Evolutionary conservation across 345 rosid species (phyloP).

Genomic region (Eucalyptus victrix): DNA sequence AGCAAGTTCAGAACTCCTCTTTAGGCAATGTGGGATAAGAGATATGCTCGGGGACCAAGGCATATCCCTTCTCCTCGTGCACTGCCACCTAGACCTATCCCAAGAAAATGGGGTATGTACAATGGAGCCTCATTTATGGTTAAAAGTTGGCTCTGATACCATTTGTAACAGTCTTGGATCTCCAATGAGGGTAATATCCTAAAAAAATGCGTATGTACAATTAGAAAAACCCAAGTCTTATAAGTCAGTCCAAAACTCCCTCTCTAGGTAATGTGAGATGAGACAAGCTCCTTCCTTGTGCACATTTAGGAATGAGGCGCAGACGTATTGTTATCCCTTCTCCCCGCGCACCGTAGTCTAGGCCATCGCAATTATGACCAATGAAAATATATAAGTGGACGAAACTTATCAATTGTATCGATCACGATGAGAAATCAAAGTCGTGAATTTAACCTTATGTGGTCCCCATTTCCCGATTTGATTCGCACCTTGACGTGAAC

Average conservation of each 20-base stretch:
- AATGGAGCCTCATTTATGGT: too few species aligned
- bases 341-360: accelerated
- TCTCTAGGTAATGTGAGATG: accelerated
- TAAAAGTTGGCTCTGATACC: accelerated
- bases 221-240: too few species aligned
- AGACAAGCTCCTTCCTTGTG: too few species aligned
- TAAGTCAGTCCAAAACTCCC: accelerated
- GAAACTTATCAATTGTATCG: background rate
- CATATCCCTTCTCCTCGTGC: accelerated
- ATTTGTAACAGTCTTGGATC: too few species aligned
- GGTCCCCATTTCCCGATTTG: background rate
- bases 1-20: too few species aligned
- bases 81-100: accelerated
- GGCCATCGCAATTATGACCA: accelerated
- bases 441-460: background rate
- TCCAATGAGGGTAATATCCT: accelerated
- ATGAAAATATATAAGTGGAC: background rate
- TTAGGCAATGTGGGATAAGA: too few species aligned
- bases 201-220: accelerated
- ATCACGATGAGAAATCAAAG: background rate
- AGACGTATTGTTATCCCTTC: too few species aligned
- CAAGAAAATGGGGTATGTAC: accelerated
- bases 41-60: accelerated
- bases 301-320: too few species aligned
- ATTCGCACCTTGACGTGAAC: background rate